These are phyloP conservation scores for Phytophthora ohioensis DNA, from an alignment of 352 stramenopile species.

Conservation along the genomic window DNA sequence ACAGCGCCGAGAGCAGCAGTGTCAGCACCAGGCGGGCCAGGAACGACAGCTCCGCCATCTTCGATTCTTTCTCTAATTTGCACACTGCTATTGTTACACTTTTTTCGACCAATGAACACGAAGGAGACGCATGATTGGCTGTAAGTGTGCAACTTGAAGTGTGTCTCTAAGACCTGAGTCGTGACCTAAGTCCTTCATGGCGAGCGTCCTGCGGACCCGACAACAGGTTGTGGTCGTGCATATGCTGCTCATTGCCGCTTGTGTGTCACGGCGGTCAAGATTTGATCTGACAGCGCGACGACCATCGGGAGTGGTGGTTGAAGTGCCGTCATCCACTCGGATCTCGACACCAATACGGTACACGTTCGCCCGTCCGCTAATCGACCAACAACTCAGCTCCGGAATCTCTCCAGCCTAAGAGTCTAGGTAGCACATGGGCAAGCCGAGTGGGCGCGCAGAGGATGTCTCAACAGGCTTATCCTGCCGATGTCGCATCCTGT, in stretches of 20 bases:
- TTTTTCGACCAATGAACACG: conserved; percentile 2
- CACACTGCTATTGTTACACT: conserved; percentile 1
- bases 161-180: not conserved
- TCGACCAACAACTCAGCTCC: too few relatives aligned
- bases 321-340: not conserved
- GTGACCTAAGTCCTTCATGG: not conserved
- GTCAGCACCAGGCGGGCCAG: conserved; percentile 48
- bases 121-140: not conserved
- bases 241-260: too few relatives aligned
- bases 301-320: conserved; percentile 10
- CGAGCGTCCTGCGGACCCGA: not conserved
- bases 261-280: not conserved
- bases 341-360: too few relatives aligned
- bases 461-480: not conserved
- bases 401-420: too few relatives aligned
- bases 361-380: too few relatives aligned
- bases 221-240: not conserved
- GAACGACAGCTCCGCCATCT: conserved; percentile 52
- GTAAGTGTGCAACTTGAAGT: conserved; percentile 10
- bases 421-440: not conserved
- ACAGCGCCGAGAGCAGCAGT: conserved; percentile 52
- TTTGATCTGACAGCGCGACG: not conserved
- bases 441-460: not conserved
- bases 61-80: conserved; percentile 24
- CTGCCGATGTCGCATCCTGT: not conserved